These are phyloP conservation scores for Alternaria hordeiaustralica DNA, from an alignment of 2,329 filamentous ascomycete species.

Conservation along the genomic window DNA sequence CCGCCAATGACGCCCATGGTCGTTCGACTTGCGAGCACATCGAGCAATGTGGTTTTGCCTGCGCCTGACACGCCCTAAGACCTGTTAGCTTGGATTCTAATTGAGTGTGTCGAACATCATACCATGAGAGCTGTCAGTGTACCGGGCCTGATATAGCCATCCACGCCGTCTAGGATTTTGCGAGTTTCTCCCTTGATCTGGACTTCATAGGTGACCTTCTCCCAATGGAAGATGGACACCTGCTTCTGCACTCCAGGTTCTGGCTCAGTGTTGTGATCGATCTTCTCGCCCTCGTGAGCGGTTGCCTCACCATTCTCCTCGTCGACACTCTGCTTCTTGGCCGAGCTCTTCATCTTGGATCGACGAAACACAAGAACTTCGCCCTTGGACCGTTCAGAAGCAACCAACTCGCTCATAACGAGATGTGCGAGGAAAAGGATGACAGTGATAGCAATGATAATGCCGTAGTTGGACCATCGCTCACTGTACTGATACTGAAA, in stretches of 20 bases:
- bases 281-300: slow-evolving; percentile 34
- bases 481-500: slow-evolving; percentile 46
- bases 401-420: slow-evolving; percentile 67
- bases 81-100: slow-evolving; percentile 66
- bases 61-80: slow-evolving; percentile 72
- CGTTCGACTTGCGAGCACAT: slow-evolving; percentile 79
- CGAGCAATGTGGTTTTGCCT: slow-evolving; percentile 85
- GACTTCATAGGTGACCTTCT: slow-evolving; percentile 35
- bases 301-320: slow-evolving; percentile 47
- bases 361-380: slow-evolving; percentile 69
- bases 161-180: slow-evolving; percentile 59
- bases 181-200: slow-evolving; percentile 51
- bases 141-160: slow-evolving; percentile 62
- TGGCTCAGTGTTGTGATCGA: slow-evolving; percentile 31
- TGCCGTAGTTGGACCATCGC: slow-evolving; percentile 67
- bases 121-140: slow-evolving; percentile 55
- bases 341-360: slow-evolving; percentile 46
- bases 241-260: slow-evolving; percentile 43
- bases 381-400: slow-evolving; percentile 65
- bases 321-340: slow-evolving; percentile 36
- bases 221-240: slow-evolving; percentile 48
- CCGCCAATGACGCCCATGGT: slow-evolving; percentile 79
- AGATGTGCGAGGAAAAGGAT: slow-evolving; percentile 69
- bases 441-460: slow-evolving; percentile 67
- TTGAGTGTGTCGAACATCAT: background rate